phyloP scores from a whole-genome alignment of 2,329 filamentous ascomycete species.

The Ascochyta lentis region DNA sequence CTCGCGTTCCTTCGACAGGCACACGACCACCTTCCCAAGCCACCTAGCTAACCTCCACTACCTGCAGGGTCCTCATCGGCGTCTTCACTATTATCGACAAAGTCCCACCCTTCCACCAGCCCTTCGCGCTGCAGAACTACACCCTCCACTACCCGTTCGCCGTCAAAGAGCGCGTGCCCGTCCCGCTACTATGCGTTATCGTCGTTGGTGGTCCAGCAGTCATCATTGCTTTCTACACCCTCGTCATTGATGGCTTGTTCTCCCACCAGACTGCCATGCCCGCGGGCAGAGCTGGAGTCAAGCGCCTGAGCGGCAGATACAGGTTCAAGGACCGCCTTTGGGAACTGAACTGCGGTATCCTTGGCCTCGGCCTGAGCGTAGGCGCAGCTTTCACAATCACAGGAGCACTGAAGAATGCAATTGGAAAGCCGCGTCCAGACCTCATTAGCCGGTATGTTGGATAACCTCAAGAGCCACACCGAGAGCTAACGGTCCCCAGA shows the following conservation, averaged over 20 bases:
- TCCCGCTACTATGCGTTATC: conserved; percentile 57
- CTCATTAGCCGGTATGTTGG: conserved; percentile 60
- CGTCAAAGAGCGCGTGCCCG: conserved; percentile 61
- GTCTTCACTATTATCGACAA: conserved; percentile 62
- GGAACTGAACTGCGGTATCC: conserved; percentile 66
- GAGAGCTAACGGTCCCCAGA: conserved; percentile 22
- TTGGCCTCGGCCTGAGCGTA: conserved; percentile 63
- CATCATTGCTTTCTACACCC: conserved; percentile 62
- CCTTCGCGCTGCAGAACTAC: conserved; percentile 63
- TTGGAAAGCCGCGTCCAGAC: conserved; percentile 66
- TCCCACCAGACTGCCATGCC: conserved; percentile 55
- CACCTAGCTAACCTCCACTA: conserved; percentile 25
- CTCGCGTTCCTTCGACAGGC: conserved; percentile 16
- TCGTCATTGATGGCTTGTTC: conserved; percentile 65
- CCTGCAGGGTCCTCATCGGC: conserved; percentile 56
- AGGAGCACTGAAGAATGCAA: conserved; percentile 63
- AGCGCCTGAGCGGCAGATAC: conserved; percentile 54
- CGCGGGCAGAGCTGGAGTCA: conserved; percentile 32
- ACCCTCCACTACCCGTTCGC: conserved; percentile 66
- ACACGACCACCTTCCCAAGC: conserved; percentile 45
- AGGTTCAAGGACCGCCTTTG: conserved; percentile 64
- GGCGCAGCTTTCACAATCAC: conserved; percentile 65
- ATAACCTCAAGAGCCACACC: neutral
- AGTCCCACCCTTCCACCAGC: conserved; percentile 63
- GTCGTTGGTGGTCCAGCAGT: conserved; percentile 57